These are phyloP conservation scores for Benincasa hispida DNA, from an alignment of 306 rosid species.

Conservation along the genomic window DNA sequence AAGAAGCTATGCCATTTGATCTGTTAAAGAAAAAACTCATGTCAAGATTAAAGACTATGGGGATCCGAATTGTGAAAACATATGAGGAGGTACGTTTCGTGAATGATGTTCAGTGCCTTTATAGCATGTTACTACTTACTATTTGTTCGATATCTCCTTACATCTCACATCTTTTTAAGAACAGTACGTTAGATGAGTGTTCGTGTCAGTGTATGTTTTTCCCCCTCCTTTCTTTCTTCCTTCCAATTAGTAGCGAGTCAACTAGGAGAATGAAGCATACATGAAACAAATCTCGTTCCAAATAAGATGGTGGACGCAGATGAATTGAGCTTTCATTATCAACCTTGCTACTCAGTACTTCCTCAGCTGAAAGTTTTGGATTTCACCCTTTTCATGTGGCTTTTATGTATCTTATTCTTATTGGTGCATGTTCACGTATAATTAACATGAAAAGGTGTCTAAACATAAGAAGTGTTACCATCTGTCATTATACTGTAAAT, in stretches of 20 bases:
- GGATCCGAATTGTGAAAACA: conserved; percentile 53
- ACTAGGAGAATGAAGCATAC: neutral
- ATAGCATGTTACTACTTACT: neutral
- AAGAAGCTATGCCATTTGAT: conserved; percentile 94
- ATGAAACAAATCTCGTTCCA: neutral
- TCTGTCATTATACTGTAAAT: neutral
- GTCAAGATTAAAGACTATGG: conserved; percentile 76
- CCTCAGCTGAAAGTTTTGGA: neutral
- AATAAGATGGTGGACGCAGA: neutral
- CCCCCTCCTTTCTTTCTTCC: no score
- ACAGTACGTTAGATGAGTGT: neutral
- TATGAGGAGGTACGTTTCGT: conserved; percentile 70
- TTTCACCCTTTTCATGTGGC: neutral
- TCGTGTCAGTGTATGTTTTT: neutral
- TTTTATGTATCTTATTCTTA: neutral
- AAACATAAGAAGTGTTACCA: neutral
- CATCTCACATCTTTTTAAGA: neutral
- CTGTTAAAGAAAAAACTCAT: conserved; percentile 76
- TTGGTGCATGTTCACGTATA: neutral
- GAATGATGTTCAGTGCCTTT: neutral
- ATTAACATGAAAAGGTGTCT: neutral
- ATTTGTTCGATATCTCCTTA: neutral
- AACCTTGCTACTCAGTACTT: neutral
- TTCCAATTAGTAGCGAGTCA: neutral
- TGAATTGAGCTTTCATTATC: neutral